phyloP scores from a whole-genome alignment of 2,329 filamentous ascomycete genomes.

The Aspergillus glaucus region DNA sequence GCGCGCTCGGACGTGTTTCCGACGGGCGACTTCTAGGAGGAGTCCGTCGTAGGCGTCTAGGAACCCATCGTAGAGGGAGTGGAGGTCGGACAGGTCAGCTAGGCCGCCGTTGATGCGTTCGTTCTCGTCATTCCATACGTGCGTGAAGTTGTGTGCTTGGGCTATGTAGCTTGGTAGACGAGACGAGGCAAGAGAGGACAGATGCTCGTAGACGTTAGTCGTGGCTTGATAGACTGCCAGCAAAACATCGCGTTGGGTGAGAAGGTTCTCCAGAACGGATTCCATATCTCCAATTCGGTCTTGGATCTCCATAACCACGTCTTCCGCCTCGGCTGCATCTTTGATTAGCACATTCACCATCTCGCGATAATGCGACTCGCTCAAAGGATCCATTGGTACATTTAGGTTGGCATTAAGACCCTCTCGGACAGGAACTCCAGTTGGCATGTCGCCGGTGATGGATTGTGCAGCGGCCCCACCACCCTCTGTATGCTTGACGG shows the following conservation, averaged over 20 bases:
- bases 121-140: conserved; percentile 67
- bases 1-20: conserved; percentile 65
- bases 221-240: conserved; percentile 53
- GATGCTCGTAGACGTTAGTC: conserved; percentile 56
- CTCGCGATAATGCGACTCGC: conserved; percentile 67
- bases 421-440: conserved; percentile 41
- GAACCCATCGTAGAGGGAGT: conserved; percentile 82
- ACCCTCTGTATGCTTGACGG: conserved; percentile 82
- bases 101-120: conserved; percentile 63
- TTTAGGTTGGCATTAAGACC: conserved; percentile 29
- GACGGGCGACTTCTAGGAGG: conserved; percentile 73
- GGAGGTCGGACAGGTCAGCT: conserved; percentile 68
- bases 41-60: conserved; percentile 76
- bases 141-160: conserved; percentile 42
- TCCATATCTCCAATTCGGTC: conserved; percentile 75
- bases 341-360: conserved; percentile 70
- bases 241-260: conserved; percentile 56
- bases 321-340: conserved; percentile 54
- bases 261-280: conserved; percentile 57
- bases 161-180: conserved; percentile 53
- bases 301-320: conserved; percentile 62
- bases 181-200: conserved; percentile 59
- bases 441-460: conserved; percentile 56
- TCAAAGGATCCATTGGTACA: conserved; percentile 61
- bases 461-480: conserved; percentile 64